These are phyloP conservation scores for Spergularia azorica DNA, from an alignment of 179 eudicot species.

Conservation along the genomic window DNA sequence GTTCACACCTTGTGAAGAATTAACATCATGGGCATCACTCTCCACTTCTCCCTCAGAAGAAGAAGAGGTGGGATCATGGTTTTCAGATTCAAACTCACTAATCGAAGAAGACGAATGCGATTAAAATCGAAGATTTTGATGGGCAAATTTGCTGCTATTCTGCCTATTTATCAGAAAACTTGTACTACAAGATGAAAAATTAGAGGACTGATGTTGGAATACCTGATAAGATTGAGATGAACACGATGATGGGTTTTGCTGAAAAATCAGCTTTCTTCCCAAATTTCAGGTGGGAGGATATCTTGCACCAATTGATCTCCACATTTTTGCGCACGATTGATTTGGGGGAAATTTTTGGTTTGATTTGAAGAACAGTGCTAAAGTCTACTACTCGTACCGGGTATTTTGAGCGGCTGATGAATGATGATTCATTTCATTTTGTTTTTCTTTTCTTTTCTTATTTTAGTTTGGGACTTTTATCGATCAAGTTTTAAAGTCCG, in stretches of 20 bases:
- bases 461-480: too few relatives aligned
- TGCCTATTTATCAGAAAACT: background rate
- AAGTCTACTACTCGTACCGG: too few relatives aligned
- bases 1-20: slow-evolving; percentile 4
- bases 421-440: too few relatives aligned
- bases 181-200: slow-evolving; percentile 6
- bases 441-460: too few relatives aligned
- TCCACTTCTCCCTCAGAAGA: slow-evolving; percentile 30
- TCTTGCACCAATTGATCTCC: slow-evolving; percentile 35
- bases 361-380: too few relatives aligned
- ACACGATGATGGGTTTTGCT: slow-evolving; percentile 5
- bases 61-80: slow-evolving; percentile 27
- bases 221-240: slow-evolving; percentile 30
- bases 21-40: slow-evolving; percentile 21
- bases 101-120: slow-evolving; percentile 36
- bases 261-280: slow-evolving; percentile 20
- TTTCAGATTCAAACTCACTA: slow-evolving; percentile 34
- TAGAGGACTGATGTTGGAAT: slow-evolving; percentile 10
- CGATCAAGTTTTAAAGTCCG: too few relatives aligned
- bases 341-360: background rate
- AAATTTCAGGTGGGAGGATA: slow-evolving; percentile 26
- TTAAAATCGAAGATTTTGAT: slow-evolving; percentile 29
- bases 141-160: background rate
- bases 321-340: slow-evolving; percentile 19
- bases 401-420: too few relatives aligned